Conservation (phyloP, 2,329 filamentous ascomycete species). For the Tolypocladium tropicale region DNA sequence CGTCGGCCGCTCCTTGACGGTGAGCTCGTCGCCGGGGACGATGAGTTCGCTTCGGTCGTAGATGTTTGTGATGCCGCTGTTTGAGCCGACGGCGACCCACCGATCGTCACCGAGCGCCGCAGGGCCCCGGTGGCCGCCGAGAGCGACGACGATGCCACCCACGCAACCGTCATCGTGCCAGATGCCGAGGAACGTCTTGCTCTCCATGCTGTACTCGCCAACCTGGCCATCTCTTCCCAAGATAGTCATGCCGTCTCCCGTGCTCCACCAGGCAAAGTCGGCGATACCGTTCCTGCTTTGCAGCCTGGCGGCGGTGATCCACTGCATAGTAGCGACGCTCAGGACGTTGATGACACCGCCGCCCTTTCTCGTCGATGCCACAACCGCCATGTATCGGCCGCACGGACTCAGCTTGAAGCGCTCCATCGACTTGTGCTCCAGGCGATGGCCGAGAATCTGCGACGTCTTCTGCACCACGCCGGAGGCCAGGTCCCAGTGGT, state of each 20-base stretch:
- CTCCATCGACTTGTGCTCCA: conserved; percentile 87
- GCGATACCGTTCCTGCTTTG: conserved; percentile 76
- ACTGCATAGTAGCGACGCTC: conserved; percentile 71
- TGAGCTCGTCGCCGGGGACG: conserved; percentile 25
- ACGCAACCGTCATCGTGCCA: conserved; percentile 90
- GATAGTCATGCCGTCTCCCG: conserved; percentile 71
- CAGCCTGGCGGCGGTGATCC: conserved; percentile 72
- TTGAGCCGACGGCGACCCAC: conserved; percentile 83
- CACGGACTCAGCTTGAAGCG: conserved; percentile 79
- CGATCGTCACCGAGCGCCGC: conserved; percentile 61
- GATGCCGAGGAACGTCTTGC: conserved; percentile 60
- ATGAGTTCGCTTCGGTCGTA: conserved; percentile 71
- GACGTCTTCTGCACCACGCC: conserved; percentile 77
- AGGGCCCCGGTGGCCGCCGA: conserved; percentile 61
- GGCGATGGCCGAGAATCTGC: conserved; percentile 61
- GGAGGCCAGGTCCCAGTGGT: conserved; percentile 80
- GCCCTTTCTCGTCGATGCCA: conserved; percentile 71
- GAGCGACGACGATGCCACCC: conserved; percentile 69
- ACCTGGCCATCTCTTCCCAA: conserved; percentile 81
- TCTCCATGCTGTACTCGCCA: conserved; percentile 71
- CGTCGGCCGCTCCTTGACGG: conserved; percentile 56
- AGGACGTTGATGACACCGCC: conserved; percentile 84
- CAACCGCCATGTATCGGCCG: conserved; percentile 74
- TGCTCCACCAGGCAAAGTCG: conserved; percentile 88
- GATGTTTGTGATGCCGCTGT: conserved; percentile 81